These are phyloP conservation scores for Moniliophthora roreri DNA, from an alignment of 1,284 basidiomycete genomes.

Conservation along the genomic window DNA sequence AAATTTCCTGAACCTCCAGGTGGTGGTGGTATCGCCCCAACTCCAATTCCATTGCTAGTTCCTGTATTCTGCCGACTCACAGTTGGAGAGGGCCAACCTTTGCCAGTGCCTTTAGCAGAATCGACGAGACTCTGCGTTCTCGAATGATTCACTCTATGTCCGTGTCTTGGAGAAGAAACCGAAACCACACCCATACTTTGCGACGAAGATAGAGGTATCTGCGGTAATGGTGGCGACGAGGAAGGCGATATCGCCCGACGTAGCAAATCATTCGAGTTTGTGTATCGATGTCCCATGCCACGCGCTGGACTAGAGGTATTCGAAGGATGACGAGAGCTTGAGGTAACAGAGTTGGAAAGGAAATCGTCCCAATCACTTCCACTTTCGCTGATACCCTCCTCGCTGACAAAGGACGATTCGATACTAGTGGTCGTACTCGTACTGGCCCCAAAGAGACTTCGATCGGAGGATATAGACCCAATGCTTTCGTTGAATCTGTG, in stretches of 20 bases:
- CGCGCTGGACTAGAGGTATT: neutral
- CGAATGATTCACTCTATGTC: too few species aligned
- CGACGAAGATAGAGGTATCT: neutral
- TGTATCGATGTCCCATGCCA: too few species aligned
- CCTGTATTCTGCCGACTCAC: slow-evolving; percentile 1
- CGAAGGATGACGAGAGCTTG: neutral
- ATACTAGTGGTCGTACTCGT: slow-evolving; percentile 29
- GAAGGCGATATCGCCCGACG: too few species aligned
- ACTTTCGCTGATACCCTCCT: too few species aligned
- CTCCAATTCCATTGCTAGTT: neutral
- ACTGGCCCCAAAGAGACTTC: slow-evolving; percentile 53
- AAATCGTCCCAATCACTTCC: neutral
- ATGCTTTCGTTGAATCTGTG: slow-evolving; percentile 5
- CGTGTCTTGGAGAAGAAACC: too few species aligned
- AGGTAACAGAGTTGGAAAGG: neutral
- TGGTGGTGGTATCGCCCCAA: neutral
- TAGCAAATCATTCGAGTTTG: too few species aligned
- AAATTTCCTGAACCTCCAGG: neutral
- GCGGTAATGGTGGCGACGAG: neutral
- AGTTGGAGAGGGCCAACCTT: neutral
- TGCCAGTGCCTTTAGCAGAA: neutral
- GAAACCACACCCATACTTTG: too few species aligned
- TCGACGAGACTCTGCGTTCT: neutral
- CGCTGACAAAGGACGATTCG: too few species aligned
- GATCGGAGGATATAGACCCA: slow-evolving; percentile 3